These are phyloP conservation scores for Tulasnella sp. DNA, from an alignment of 768 basidiomycete species.

Conservation along the genomic window DNA sequence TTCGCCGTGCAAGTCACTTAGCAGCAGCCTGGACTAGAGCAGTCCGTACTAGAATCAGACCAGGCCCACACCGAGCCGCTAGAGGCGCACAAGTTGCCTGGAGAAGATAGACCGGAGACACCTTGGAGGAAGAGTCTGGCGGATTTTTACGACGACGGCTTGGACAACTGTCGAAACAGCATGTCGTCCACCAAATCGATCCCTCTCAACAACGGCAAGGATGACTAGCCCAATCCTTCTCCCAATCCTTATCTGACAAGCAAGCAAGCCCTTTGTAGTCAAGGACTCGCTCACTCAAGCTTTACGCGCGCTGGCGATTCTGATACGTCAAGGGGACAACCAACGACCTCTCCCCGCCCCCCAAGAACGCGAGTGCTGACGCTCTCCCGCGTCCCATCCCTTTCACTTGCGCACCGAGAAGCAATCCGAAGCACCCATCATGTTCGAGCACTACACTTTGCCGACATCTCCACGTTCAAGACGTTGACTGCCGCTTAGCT, in stretches of 20 bases:
- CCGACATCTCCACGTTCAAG: neutral
- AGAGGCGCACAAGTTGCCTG: neutral
- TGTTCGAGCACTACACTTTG: slow-evolving; percentile 41
- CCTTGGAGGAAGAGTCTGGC: neutral
- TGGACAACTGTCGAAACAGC: neutral
- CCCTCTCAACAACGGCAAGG: neutral
- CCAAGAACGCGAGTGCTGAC: slow-evolving; percentile 3
- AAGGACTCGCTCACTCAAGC: neutral
- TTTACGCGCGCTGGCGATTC: neutral
- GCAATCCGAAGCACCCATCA: slow-evolving; percentile 45
- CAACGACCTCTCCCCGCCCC: neutral
- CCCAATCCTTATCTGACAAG: neutral
- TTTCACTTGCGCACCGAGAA: neutral
- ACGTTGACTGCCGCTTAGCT: neutral
- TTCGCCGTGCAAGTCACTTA: too few species aligned
- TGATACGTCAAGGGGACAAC: neutral
- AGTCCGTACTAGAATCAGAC: too few species aligned
- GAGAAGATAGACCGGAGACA: neutral
- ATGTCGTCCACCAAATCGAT: neutral
- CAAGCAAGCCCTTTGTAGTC: neutral
- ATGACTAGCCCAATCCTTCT: neutral
- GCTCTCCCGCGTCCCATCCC: neutral
- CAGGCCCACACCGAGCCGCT: neutral
- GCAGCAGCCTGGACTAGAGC: too few species aligned
- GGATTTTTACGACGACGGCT: neutral